Conservation (phyloP, 73 alveolate species). For the Paramecium bursaria region DNA sequence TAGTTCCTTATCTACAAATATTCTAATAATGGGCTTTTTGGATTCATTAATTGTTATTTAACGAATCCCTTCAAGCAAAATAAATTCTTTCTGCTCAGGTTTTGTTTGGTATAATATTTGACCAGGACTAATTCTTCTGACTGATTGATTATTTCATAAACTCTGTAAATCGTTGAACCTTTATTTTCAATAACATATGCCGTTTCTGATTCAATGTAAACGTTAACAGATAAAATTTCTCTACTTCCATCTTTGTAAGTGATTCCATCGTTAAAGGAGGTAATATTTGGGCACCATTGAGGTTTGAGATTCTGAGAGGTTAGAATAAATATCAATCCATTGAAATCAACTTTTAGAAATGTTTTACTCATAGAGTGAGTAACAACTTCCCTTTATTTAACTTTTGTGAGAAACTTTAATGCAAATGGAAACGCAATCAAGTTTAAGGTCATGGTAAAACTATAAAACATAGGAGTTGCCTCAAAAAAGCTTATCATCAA, state of each 20-base stretch:
- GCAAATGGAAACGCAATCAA: background rate
- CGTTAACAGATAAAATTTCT: background rate
- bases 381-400: background rate
- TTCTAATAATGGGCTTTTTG: background rate
- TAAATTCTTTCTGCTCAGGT: background rate
- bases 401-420: background rate
- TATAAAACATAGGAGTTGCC: background rate
- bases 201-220: background rate
- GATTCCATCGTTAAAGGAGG: background rate
- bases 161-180: background rate
- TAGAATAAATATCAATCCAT: constrained; percentile 13
- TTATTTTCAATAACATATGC: constrained; percentile 8
- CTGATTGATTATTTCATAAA: background rate
- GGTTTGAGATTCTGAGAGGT: background rate
- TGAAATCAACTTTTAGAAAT: constrained; percentile 19
- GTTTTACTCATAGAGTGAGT: constrained; percentile 9
- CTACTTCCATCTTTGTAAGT: constrained; percentile 34
- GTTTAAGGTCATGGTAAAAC: constrained; percentile 4
- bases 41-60: background rate
- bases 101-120: background rate
- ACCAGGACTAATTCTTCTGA: background rate
- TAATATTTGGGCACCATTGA: constrained; percentile 21
- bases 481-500: background rate
- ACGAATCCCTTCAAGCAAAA: background rate
- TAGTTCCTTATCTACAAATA: background rate